A percentile compares a stretch with the other conserved stretches of the same genome.
These are phyloP conservation scores for Populus alba DNA, from an alignment of 345 rosid genomes.

Conservation along the genomic window DNA sequence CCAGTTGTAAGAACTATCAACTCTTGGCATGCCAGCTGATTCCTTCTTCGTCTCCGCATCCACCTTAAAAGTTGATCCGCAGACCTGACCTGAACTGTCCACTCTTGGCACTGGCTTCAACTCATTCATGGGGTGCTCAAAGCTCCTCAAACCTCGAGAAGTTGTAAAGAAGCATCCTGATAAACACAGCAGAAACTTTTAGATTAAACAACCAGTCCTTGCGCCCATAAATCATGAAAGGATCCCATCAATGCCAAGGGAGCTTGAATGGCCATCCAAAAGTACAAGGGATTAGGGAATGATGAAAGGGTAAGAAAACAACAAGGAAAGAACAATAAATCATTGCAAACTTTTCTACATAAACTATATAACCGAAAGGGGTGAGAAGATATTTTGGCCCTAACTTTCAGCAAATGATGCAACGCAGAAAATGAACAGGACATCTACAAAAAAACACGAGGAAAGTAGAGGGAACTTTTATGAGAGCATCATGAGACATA, in stretches of 20 bases:
- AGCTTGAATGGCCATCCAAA: neutral
- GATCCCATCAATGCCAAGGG: neutral
- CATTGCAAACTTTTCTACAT: neutral
- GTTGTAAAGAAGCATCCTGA: conserved; percentile 93
- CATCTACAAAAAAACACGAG: neutral
- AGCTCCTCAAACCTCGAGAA: conserved; percentile 93
- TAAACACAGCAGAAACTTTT: conserved; percentile 13
- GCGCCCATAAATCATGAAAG: neutral
- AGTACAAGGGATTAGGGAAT: neutral
- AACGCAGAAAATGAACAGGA: neutral
- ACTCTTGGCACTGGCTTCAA: conserved; percentile 89
- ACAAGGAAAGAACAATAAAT: too few species aligned
- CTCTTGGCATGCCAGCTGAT: conserved; percentile 71
- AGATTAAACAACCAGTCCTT: neutral
- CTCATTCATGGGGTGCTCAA: conserved; percentile 75
- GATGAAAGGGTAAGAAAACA: neutral
- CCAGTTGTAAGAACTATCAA: conserved; percentile 92
- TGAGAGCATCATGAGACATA: neutral
- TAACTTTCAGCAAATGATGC: neutral
- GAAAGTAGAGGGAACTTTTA: neutral
- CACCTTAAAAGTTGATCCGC: conserved; percentile 76
- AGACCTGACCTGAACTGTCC: conserved; percentile 82
- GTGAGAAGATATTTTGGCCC: too few species aligned
- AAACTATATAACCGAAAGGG: neutral
- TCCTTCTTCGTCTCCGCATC: conserved; percentile 75